Base-by-base conservation (phyloP, 352 stramenopile genomes). In the Globisporangium perplexum region DNA sequence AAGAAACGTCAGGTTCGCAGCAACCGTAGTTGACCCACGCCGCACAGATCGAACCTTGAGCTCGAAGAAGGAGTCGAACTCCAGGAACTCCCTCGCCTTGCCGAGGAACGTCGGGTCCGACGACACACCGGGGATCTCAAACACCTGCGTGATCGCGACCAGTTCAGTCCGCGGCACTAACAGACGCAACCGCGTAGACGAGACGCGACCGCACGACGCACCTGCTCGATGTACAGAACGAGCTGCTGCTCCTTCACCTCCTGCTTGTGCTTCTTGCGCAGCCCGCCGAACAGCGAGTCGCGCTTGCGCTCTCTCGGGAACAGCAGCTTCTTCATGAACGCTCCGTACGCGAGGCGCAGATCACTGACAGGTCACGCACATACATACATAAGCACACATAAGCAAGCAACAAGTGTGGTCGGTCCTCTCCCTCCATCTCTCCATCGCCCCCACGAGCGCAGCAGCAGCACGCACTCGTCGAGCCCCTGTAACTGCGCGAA, bases 161-260 rank as follows among this genome's bases (percentile, higher is more conserved):
- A 30, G 26, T 6, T 39, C 14, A 39, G 33, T 39, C 11, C 14
- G 14, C 6, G 33, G 14, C 14, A 65, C 35, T 61, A 45, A 15
- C 26, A 47, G 24, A n/a, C n/a, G 18, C 36, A 31, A 44, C 12
- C 30, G 15, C 18, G 1, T 22, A 48, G 44, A 52, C 24, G n/a
- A n/a, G n/a, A n/a, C n/a, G n/a, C n/a, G n/a, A n/a, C n/a, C n/a
- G n/a, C n/a, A n/a, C n/a, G n/a, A n/a, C 26, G 22, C 59, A 84
- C 73, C 61, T 83, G 69, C 17, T 87, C 73, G 24, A 90, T 69
- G 63, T 88, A 92, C 18, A 81, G 66, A 5, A 73, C 76, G 53
- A 92, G 69, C 43, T 90, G 78, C 53, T 90, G 77, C 57, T 86
- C 65, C 45, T 84, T 83, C 18, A 88, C 48, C 26, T 87, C 78